A percentile compares a stretch with the other conserved stretches of the same genome.
These are phyloP conservation scores for Xylaria palmicola DNA, from an alignment of 495 filamentous ascomycete genomes.

Conservation along the genomic window DNA sequence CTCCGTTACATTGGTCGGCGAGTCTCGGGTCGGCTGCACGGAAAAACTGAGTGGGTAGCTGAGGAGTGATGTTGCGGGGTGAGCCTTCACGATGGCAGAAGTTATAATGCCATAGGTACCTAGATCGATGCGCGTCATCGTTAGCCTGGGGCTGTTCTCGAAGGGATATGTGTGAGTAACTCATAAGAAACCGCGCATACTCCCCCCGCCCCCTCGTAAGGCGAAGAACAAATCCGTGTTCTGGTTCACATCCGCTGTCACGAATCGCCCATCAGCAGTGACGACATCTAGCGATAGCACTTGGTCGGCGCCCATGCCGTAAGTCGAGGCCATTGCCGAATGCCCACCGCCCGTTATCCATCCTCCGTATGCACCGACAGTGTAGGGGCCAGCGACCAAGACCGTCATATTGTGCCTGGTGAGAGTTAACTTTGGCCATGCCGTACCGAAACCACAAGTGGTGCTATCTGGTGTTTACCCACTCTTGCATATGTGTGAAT, in stretches of 20 bases:
- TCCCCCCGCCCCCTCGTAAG: slow-evolving; percentile 56
- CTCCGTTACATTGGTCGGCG: slow-evolving; percentile 18
- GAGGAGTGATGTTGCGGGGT: slow-evolving; percentile 27
- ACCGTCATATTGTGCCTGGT: slow-evolving; percentile 37
- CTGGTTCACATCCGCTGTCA: slow-evolving; percentile 48
- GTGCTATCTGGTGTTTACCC: too few relatives aligned
- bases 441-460: too few relatives aligned
- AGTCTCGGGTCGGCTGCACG: slow-evolving; percentile 38
- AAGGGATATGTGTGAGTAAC: background rate
- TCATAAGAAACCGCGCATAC: slow-evolving; percentile 21
- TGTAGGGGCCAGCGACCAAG: slow-evolving; percentile 46
- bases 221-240: slow-evolving; percentile 64
- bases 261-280: slow-evolving; percentile 52
- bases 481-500: slow-evolving; percentile 39
- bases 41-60: slow-evolving; percentile 27
- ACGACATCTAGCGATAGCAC: slow-evolving; percentile 55
- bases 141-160: background rate
- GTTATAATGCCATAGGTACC: slow-evolving; percentile 54
- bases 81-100: slow-evolving; percentile 42
- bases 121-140: background rate
- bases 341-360: slow-evolving; percentile 55
- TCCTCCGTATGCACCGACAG: slow-evolving; percentile 53
- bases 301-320: slow-evolving; percentile 54
- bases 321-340: slow-evolving; percentile 37
- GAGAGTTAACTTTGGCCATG: too few relatives aligned